These are phyloP conservation scores for Phytophthora hibernalis DNA, from an alignment of 352 stramenopile species.

Conservation along the genomic window DNA sequence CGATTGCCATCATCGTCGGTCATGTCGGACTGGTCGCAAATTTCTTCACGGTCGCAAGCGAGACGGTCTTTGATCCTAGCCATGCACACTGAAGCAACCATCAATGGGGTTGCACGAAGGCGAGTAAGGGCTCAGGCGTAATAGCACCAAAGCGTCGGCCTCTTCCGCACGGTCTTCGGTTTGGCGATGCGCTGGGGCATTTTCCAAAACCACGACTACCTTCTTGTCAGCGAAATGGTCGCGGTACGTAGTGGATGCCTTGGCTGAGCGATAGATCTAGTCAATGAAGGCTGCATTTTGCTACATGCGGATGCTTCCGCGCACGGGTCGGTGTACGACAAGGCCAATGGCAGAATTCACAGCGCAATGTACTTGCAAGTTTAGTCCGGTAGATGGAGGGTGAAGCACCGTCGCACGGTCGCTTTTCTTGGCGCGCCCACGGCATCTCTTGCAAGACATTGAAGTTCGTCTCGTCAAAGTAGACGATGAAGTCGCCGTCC, in stretches of 20 bases:
- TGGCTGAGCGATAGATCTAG: slow-evolving; percentile 1
- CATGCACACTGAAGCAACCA: not conserved
- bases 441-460: slow-evolving; percentile 7
- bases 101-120: not conserved
- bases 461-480: slow-evolving; percentile 12
- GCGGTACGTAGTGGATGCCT: not conserved
- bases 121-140: not conserved
- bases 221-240: slow-evolving; percentile 3
- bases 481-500: slow-evolving; percentile 2
- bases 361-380: slow-evolving; percentile 4
- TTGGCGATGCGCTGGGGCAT: not conserved
- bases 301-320: slow-evolving; percentile 3
- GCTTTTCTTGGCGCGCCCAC: not conserved
- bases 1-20: not conserved
- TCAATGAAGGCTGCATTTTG: slow-evolving; percentile 2
- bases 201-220: slow-evolving; percentile 1
- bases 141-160: not conserved
- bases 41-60: not conserved
- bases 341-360: not conserved
- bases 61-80: not conserved
- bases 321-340: not conserved
- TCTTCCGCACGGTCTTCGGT: not conserved
- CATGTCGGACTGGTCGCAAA: not conserved
- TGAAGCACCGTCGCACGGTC: not conserved
- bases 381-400: not conserved